Percentiles rank a stretch among this genome's conserved stretches.
phyloP scores from a whole-genome alignment of 2,329 filamentous ascomycete genomes.

The Cladosporium colombiae region DNA sequence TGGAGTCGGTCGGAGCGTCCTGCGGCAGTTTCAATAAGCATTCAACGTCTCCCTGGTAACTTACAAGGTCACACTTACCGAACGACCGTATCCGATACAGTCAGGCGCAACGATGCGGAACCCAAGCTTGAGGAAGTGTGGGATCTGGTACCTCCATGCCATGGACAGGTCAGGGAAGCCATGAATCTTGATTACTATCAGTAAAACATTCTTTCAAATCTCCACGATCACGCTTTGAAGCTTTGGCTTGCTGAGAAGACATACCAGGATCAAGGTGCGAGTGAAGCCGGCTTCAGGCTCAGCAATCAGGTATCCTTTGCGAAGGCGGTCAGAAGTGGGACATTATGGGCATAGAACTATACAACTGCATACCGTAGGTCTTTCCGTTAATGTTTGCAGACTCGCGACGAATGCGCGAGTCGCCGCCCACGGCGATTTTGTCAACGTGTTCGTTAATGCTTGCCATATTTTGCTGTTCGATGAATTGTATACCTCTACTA shows the following conservation, averaged over 20 bases:
- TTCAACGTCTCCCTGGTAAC: neutral
- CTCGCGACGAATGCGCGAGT: constrained; percentile 7
- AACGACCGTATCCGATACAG: constrained; percentile 80
- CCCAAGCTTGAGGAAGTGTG: constrained; percentile 68
- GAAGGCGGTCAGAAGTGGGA: neutral
- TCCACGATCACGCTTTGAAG: neutral
- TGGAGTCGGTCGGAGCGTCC: constrained; percentile 47
- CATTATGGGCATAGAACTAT: neutral
- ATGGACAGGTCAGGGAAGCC: constrained; percentile 75
- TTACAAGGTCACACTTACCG: neutral
- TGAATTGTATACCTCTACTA: neutral
- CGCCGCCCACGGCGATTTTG: constrained; percentile 1
- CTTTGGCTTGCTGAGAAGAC: neutral
- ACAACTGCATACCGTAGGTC: neutral
- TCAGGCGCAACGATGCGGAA: constrained; percentile 82
- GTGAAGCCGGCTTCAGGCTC: constrained; percentile 8
- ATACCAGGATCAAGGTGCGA: constrained; percentile 3
- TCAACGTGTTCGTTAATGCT: constrained; percentile 11
- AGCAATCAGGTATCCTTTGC: constrained; percentile 2
- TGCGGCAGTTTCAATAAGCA: neutral
- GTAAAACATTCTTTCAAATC: neutral
- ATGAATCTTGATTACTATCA: constrained; percentile 49
- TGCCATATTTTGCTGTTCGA: neutral
- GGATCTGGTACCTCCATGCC: constrained; percentile 89
- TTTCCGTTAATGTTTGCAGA: constrained; percentile 9